phyloP scores from a whole-genome alignment of 2,329 filamentous ascomycete genomes.

The Leptodontidium sp. region DNA sequence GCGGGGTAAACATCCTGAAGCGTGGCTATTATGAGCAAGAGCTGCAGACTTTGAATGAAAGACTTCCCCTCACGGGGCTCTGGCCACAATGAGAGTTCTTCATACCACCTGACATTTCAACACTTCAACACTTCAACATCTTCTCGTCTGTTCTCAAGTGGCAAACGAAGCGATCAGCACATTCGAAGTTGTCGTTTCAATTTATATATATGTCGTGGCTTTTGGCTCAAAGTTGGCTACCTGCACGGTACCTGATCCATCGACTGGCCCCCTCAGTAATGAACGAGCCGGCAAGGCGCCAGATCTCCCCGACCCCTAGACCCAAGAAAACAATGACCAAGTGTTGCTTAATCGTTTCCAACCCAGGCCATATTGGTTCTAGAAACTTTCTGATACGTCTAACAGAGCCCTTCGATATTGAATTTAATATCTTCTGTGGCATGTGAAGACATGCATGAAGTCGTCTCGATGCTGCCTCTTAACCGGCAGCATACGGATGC shows the following conservation, averaged over 20 bases:
- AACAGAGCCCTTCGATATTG: slow-evolving; percentile 17
- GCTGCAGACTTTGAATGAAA: background rate
- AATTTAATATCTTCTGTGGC: slow-evolving; percentile 26
- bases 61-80: background rate
- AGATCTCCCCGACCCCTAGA: slow-evolving; percentile 20
- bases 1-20: background rate
- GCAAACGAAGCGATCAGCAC: slow-evolving; percentile 21
- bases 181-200: slow-evolving; percentile 16
- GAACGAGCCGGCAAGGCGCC: slow-evolving; percentile 6
- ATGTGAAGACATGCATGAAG: slow-evolving; percentile 29
- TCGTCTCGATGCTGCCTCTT: slow-evolving; percentile 5
- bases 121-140: background rate
- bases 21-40: background rate
- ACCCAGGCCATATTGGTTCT: slow-evolving; percentile 9
- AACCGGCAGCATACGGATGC: slow-evolving; percentile 24
- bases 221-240: slow-evolving; percentile 18
- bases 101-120: background rate
- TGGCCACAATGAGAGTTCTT: background rate
- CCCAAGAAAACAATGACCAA: background rate
- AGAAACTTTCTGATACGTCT: slow-evolving; percentile 29
- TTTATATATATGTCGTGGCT: slow-evolving; percentile 24
- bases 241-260: slow-evolving; percentile 23
- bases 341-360: slow-evolving; percentile 12
- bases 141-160: background rate
- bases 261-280: background rate